Conservation (phyloP, 108 stramenopile species). For the Aureococcus anophagefferens region DNA sequence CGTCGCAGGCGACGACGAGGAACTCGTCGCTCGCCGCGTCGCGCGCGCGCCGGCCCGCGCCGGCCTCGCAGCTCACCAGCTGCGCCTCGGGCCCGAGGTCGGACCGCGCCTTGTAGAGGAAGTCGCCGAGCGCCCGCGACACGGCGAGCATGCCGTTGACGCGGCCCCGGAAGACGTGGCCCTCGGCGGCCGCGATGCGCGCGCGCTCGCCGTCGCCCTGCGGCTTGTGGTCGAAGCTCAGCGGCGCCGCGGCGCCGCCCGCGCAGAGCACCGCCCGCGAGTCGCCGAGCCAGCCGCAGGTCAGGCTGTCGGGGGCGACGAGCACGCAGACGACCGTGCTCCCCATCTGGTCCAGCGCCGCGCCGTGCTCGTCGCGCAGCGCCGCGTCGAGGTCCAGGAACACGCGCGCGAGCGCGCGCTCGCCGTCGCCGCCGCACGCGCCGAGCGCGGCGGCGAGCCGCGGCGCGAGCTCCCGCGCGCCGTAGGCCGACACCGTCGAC, state of each 20-base stretch:
- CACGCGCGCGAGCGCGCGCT: background rate
- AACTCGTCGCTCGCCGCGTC: slow-evolving; percentile 62
- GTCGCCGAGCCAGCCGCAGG: slow-evolving; percentile 42
- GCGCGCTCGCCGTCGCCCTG: slow-evolving; percentile 12
- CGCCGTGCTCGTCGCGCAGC: slow-evolving; percentile 6
- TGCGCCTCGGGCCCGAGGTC: slow-evolving; percentile 49
- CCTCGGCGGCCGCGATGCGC: slow-evolving; percentile 35
- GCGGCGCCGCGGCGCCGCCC: slow-evolving; percentile 23
- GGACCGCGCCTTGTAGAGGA: slow-evolving; percentile 60
- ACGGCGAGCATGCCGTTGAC: slow-evolving; percentile 88
- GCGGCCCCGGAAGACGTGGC: slow-evolving; percentile 47
- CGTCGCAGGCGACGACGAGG: background rate
- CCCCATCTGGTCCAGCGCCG: slow-evolving; percentile 17
- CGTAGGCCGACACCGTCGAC: background rate
- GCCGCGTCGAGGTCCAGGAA: slow-evolving; percentile 22
- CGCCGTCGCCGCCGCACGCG: background rate
- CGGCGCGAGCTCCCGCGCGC: background rate
- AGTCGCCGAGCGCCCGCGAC: slow-evolving; percentile 75
- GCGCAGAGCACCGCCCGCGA: slow-evolving; percentile 27
- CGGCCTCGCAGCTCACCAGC: slow-evolving; percentile 73
- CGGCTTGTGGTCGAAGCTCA: slow-evolving; percentile 85
- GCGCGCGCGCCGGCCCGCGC: slow-evolving; percentile 51
- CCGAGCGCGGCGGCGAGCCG: background rate
- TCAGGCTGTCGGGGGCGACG: slow-evolving; percentile 22
- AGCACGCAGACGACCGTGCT: slow-evolving; percentile 30